Percentiles rank a stretch among this genome's conserved stretches.
phyloP scores from a whole-genome alignment of 106 monocot species.

The Amphibolis antarctica region DNA sequence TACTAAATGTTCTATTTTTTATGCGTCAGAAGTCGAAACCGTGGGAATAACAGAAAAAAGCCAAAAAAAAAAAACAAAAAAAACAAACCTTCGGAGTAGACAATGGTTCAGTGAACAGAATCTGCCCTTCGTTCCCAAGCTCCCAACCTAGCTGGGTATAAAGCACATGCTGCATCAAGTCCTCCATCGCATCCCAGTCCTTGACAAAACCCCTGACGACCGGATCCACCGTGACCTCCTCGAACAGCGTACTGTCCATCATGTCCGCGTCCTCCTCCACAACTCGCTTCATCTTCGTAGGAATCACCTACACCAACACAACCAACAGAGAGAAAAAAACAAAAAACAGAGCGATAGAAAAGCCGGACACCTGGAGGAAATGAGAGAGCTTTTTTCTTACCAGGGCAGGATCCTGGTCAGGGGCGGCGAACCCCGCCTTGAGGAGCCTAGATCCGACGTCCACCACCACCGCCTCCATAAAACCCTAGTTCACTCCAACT shows the following conservation, averaged over 20 bases:
- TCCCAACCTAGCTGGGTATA: constrained; percentile 94
- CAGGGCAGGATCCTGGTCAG: constrained; percentile 82
- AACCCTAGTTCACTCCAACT: too few species aligned
- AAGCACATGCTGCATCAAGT: constrained; percentile 67
- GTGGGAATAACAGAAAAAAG: neutral
- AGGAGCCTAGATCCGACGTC: constrained; percentile 90
- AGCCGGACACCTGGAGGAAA: neutral
- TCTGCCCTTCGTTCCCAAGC: constrained; percentile 88
- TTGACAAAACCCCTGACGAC: constrained; percentile 79
- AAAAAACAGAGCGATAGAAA: neutral
- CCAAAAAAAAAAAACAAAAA: too few species aligned
- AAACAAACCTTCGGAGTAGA: constrained; percentile 71
- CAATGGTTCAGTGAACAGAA: constrained; percentile 87
- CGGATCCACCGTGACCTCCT: constrained; percentile 62
- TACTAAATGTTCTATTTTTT: too few species aligned
- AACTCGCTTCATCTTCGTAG: constrained; percentile 84
- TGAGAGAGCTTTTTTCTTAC: constrained; percentile 15
- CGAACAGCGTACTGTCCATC: constrained; percentile 22
- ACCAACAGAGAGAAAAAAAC: neutral
- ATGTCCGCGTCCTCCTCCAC: constrained; percentile 55
- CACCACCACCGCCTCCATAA: constrained; percentile 91
- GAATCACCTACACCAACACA: constrained; percentile 45
- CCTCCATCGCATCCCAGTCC: constrained; percentile 98
- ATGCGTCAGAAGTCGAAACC: neutral
- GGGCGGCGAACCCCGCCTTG: constrained; percentile 85